Evolutionary conservation across 1,139 yeast species (phyloP), one percentile per base, ranked within the genome.

Genomic region (Candida sanyaensis): DNA sequence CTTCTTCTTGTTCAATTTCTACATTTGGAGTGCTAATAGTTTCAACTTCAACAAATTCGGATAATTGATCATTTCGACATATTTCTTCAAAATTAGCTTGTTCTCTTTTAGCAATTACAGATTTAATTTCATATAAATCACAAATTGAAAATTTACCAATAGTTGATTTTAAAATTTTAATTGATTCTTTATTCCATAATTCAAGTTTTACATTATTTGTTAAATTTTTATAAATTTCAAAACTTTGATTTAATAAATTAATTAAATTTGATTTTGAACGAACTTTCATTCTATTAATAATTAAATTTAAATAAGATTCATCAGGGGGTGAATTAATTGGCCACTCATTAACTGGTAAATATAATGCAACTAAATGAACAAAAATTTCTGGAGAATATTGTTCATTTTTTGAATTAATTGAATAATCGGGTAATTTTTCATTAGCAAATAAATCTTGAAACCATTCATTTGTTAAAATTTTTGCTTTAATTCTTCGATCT

Each of bases 401-500:
- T n/a, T 27, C 38, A 26, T 37, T 37, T 9, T 32, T 41, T 17
- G 21, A 17, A 12, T 17, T 12, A 8, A 24, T 26, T 26, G 36
- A 45, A 37, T 41, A 23, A 11, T 47, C 30, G 1, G 52, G 47
- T 36, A 43, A 12, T 11, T 33, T 17, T 26, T 47, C 37, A 27
- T 49, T 41, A 6, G 62, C 60, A 48, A 60, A 59, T 33, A 49
- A 48, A 26, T 54, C 50, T 9, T 53, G 33, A 9, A 57, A 54
- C 55, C 59, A 53, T 23, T 56, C 57, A 33, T 50, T 52, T 7
- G 61, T 53, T 21, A 53, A 37, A 10, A 61, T 42, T 33, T 55
- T 58, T 0, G 65, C 60, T 47, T 61, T 61, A 21, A 61, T 60
- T 30, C 55, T 50, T 26, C 60, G 43, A 50, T 61, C 65, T 32